phyloP scores from a whole-genome alignment of 129 eudicot species.

The Pittosporum tobira region DNA sequence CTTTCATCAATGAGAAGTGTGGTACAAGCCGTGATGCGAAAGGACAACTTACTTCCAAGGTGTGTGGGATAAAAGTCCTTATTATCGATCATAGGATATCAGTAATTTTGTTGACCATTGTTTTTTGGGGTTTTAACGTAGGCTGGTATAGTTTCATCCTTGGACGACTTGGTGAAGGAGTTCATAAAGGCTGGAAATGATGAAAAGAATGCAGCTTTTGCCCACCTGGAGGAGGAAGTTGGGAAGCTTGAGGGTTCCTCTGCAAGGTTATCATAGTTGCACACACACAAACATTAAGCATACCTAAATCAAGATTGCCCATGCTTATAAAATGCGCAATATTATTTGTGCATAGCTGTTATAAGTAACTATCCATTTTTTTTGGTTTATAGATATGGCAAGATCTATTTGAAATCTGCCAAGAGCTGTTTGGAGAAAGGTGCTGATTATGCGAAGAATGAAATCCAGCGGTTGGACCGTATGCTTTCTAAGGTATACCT shows the following conservation, averaged over 20 bases:
- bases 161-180: constrained; percentile 70
- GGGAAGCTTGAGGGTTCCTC: constrained; percentile 74
- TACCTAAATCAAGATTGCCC: background rate
- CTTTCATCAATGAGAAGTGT: constrained; percentile 61
- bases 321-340: background rate
- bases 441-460: constrained; percentile 82
- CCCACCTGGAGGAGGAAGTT: constrained; percentile 63
- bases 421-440: constrained; percentile 71
- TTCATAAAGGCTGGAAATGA: constrained; percentile 48
- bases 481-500: constrained; percentile 67
- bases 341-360: background rate
- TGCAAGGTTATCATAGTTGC: constrained; percentile 43
- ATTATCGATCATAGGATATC: background rate
- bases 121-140: constrained; percentile 17
- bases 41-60: constrained; percentile 72
- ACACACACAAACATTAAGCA: too few relatives aligned
- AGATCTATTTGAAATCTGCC: constrained; percentile 70
- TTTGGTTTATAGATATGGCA: constrained; percentile 53
- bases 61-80: constrained; percentile 18
- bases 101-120: background rate
- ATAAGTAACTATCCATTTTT: background rate
- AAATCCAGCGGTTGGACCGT: constrained; percentile 77
- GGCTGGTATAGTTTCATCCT: constrained; percentile 74
- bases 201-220: constrained; percentile 46
- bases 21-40: constrained; percentile 76